Conservation (phyloP, 1,139 yeast genomes). For the Pichia sp. region DNA sequence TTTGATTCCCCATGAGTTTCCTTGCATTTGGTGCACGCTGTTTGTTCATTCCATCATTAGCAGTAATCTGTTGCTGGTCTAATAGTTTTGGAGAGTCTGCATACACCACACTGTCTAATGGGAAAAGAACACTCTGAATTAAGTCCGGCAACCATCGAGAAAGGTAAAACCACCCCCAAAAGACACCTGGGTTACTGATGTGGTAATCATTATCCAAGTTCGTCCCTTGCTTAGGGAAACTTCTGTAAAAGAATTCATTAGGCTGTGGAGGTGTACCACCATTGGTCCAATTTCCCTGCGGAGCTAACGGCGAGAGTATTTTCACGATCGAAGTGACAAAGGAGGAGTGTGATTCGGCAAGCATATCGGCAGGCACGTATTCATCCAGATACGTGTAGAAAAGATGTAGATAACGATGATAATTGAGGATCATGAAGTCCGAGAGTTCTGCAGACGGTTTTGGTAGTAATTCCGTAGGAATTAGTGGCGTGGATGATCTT, state of each 20-base stretch:
- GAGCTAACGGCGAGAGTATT: constrained; percentile 25
- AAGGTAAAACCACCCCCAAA: constrained; percentile 28
- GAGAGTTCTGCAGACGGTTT: too few species aligned
- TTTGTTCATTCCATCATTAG: not conserved
- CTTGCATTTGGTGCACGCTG: constrained; percentile 10
- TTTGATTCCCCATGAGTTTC: constrained; percentile 29
- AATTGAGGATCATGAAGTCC: constrained; percentile 3
- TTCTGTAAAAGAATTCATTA: constrained; percentile 27
- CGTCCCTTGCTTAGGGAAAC: constrained; percentile 33
- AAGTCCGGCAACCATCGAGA: constrained; percentile 32
- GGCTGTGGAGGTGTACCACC: constrained; percentile 24
- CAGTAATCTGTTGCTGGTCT: not conserved
- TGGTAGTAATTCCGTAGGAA: not conserved
- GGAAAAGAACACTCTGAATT: constrained; percentile 26
- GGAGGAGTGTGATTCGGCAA: constrained; percentile 8
- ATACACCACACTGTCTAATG: constrained; percentile 22
- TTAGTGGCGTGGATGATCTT: too few species aligned
- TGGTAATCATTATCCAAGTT: constrained; percentile 33
- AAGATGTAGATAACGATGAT: constrained; percentile 7
- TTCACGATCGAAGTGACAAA: constrained; percentile 18
- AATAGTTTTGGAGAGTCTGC: not conserved
- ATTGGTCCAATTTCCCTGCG: constrained; percentile 25
- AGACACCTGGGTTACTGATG: constrained; percentile 22
- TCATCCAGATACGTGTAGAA: constrained; percentile 3
- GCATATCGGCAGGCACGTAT: not conserved